These are phyloP conservation scores for Kokia cookei DNA, from an alignment of 441 rosid genomes.

Conservation along the genomic window DNA sequence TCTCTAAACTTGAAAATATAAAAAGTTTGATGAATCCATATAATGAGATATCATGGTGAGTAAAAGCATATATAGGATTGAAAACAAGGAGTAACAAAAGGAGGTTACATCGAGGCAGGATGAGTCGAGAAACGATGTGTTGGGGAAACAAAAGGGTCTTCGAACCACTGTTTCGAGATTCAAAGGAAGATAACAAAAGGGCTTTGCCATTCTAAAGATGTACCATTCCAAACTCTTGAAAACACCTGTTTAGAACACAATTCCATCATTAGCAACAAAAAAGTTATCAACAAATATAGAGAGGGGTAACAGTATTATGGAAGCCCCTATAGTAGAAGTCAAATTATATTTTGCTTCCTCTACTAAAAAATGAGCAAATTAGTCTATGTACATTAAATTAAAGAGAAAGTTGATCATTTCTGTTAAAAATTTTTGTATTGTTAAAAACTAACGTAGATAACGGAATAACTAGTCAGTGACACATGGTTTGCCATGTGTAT, in stretches of 20 bases:
- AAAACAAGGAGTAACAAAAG: not conserved
- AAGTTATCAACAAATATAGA: not conserved
- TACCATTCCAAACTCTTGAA: conserved; percentile 41
- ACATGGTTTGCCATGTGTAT: too few relatives aligned
- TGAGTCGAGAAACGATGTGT: conserved; percentile 34
- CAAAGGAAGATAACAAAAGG: conserved; percentile 46
- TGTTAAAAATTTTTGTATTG: too few relatives aligned
- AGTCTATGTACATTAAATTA: too few relatives aligned
- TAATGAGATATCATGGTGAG: not conserved
- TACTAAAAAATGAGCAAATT: too few relatives aligned
- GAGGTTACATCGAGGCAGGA: conserved; percentile 46
- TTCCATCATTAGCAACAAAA: not conserved
- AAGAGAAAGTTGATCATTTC: too few relatives aligned
- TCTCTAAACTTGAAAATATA: not conserved
- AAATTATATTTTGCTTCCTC: too few relatives aligned
- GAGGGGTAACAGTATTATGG: too few relatives aligned
- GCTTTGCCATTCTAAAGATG: conserved; percentile 40
- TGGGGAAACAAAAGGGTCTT: conserved; percentile 40
- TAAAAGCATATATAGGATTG: not conserved
- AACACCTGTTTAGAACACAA: conserved; percentile 30
- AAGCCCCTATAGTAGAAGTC: too few relatives aligned
- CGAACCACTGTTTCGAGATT: conserved; percentile 40
- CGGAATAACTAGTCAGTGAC: too few relatives aligned
- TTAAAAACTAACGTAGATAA: too few relatives aligned
- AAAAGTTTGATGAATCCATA: not conserved